These are phyloP conservation scores for Sporothrix dimorphospora DNA, from an alignment of 2,329 filamentous ascomycete genomes.

Conservation along the genomic window DNA sequence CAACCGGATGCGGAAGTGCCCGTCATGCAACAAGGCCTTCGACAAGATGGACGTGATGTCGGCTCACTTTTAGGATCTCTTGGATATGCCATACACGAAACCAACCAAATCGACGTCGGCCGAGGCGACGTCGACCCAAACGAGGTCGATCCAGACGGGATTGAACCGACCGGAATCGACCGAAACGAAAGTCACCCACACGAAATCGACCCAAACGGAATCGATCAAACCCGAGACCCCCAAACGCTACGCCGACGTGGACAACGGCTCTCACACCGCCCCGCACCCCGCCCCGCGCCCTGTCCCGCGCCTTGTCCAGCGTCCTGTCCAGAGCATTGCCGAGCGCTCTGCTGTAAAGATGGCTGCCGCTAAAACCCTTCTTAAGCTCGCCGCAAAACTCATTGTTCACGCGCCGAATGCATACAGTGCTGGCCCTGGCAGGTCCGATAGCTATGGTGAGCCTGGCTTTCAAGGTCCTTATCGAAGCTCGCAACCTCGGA, in stretches of 20 bases:
- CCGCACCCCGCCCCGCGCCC: not conserved
- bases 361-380: not conserved
- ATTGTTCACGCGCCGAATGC: not conserved
- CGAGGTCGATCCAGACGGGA: not conserved
- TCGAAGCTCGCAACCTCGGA: not conserved
- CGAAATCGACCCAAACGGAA: not conserved
- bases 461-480: not conserved
- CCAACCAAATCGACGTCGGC: not conserved
- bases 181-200: not conserved
- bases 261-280: too few relatives aligned
- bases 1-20: constrained; percentile 92
- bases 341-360: not conserved
- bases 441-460: not conserved
- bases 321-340: not conserved
- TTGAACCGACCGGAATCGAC: not conserved
- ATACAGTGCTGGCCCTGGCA: not conserved
- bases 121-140: not conserved
- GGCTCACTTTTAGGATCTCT: constrained; percentile 52
- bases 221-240: not conserved
- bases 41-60: constrained; percentile 88
- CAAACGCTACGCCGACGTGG: not conserved
- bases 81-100: not conserved
- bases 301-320: not conserved
- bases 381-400: not conserved
- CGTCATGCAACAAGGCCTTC: constrained; percentile 89